Evolutionary conservation across 2,329 filamentous ascomycete species (phyloP), one percentile per base, ranked within the genome.

Genomic region (Davidsoniella neocaledoniae): DNA sequence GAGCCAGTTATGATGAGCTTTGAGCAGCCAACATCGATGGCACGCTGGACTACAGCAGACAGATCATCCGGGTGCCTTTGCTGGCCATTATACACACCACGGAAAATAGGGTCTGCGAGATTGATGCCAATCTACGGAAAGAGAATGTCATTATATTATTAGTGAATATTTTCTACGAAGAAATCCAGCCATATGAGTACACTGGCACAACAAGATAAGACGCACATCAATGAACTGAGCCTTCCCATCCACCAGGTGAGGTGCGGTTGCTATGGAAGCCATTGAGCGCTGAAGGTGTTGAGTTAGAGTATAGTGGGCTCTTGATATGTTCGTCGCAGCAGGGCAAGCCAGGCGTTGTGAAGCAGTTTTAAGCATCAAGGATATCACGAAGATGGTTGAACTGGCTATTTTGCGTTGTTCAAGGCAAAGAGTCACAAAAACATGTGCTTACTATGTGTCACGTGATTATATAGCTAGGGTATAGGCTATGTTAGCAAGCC

Each of bases 1-100:
- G 87, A 94, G 17, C 91, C 91, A 0, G 91, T 98, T 33, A 96
- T 76, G 69, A 98, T 90, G 59, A 98, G 76, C 59, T 94, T 95
- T 52, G 73, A 69, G 61, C 88, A 95, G 38, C 91, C 90, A 2
- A 83, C 79, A 55, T 84, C 76, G 14, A 74, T 66, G 3, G 86
- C 87, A 55, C 91, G 76, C 55, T 81, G 70, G n/a, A 98, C 68
- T 23, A 98, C 84, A 55, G 79, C 81, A 25, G 71, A 63, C 14
- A 90, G 74, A 61, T 93, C 86, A 58, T 84, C 72, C 9, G 79
- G 75, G 58, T 93, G 86, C 23, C 70, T 67, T 56, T 84, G 73
- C 54, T 80, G 87, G 59, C 85, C 86, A 60, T 93, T 81, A 61
- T 96, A 93, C 40, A 76, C 66, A 46, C 91, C 91, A 43, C 77